Percentiles rank a stretch among this genome's conserved stretches.
Evolutionary conservation across 169 alveolate genomes (phyloP).

Genomic region (Plasmodium sp.): DNA sequence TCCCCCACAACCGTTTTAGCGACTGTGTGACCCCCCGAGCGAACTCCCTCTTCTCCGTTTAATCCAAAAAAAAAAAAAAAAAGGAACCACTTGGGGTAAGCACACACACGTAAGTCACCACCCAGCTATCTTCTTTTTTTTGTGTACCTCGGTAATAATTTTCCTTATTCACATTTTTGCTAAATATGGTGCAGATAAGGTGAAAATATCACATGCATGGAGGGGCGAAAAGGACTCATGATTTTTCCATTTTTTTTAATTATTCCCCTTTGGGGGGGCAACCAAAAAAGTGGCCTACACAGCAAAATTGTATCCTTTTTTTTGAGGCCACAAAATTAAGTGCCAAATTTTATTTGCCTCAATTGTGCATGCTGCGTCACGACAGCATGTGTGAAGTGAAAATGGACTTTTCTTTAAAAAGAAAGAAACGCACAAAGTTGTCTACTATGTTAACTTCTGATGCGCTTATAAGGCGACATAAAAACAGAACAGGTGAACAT

Average conservation of each 20-base stretch:
- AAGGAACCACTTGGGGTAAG: background rate
- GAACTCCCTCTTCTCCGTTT: background rate
- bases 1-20: background rate
- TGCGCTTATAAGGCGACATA: background rate
- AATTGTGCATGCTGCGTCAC: background rate
- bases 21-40: background rate
- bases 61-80: background rate
- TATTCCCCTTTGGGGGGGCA: background rate
- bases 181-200: background rate
- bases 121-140: background rate
- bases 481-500: background rate
- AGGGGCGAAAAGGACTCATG: background rate
- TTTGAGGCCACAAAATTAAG: background rate
- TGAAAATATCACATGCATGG: background rate
- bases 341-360: background rate
- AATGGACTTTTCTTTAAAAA: background rate
- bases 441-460: background rate
- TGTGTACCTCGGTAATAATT: background rate
- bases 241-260: background rate
- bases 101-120: background rate
- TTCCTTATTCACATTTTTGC: background rate
- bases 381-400: background rate
- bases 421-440: background rate
- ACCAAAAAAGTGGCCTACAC: background rate
- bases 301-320: background rate